These are phyloP conservation scores for Delphinella strobiligena DNA, from an alignment of 2,329 filamentous ascomycete genomes.

Conservation along the genomic window DNA sequence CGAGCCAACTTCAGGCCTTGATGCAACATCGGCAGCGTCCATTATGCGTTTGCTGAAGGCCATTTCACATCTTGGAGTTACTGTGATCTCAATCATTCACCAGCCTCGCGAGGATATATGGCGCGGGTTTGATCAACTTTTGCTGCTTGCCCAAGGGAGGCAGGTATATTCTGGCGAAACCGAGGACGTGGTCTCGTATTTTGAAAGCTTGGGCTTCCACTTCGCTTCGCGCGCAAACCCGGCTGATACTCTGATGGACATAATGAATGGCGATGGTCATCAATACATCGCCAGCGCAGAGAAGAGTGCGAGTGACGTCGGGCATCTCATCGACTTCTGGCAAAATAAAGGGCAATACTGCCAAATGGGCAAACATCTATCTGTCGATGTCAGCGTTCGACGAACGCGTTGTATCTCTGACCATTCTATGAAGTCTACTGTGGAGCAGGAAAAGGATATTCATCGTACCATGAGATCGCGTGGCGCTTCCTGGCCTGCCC, in stretches of 20 bases:
- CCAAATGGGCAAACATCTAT: conserved; percentile 11
- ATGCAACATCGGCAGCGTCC: conserved; percentile 43
- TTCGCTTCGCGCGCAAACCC: conserved; percentile 40
- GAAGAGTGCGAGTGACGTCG: conserved; percentile 31
- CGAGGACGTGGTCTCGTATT: conserved; percentile 34
- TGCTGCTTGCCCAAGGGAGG: conserved; percentile 43
- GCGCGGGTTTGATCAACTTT: conserved; percentile 42
- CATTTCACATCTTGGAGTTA: conserved; percentile 43
- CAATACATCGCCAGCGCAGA: conserved; percentile 27
- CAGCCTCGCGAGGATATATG: conserved; percentile 50
- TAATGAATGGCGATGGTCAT: conserved; percentile 46
- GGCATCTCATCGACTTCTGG: conserved; percentile 41
- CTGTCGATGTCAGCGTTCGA: conserved; percentile 11
- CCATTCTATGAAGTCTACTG: conserved; percentile 22
- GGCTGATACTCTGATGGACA: conserved; percentile 49
- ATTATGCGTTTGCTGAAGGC: conserved; percentile 44
- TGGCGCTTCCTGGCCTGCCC: conserved; percentile 36
- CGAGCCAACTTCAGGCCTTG: conserved; percentile 24
- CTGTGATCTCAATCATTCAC: conserved; percentile 48
- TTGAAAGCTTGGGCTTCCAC: conserved; percentile 40
- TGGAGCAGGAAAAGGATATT: conserved; percentile 30
- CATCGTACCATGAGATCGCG: conserved; percentile 36
- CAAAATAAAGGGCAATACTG: conserved; percentile 13
- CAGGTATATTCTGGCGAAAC: conserved; percentile 43
- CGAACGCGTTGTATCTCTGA: conserved; percentile 14